These are phyloP conservation scores for Ophiostoma angusticollis DNA, from an alignment of 2,329 filamentous ascomycete species.

Conservation along the genomic window DNA sequence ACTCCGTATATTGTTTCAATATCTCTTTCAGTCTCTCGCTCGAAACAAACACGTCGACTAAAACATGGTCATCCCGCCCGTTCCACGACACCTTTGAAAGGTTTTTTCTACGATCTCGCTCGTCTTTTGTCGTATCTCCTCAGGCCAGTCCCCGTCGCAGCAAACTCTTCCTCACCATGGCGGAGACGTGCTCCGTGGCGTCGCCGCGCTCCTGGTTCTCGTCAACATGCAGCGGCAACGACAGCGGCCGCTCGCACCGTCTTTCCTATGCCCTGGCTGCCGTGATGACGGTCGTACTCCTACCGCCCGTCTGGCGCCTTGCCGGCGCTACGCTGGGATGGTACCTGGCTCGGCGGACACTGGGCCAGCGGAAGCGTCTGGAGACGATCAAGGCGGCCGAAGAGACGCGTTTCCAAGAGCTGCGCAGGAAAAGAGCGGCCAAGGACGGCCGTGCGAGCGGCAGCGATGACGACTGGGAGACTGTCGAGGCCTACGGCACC, in stretches of 20 bases:
- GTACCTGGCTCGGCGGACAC: conserved; percentile 49
- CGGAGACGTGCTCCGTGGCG: not conserved
- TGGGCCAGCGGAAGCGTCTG: conserved; percentile 46
- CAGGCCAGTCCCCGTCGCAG: no score
- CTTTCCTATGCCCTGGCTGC: conserved; percentile 2
- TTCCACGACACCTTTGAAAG: conserved; percentile 2
- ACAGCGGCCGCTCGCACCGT: conserved; percentile 1
- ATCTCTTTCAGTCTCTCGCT: not conserved
- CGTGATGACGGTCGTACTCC: conserved; percentile 20
- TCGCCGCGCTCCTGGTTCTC: conserved; percentile 1
- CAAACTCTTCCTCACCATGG: not conserved
- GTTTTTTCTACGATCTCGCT: no score
- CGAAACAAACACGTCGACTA: not conserved
- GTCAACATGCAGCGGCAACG: not conserved
- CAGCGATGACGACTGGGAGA: conserved; percentile 56
- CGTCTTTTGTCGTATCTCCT: no score
- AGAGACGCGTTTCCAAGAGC: conserved; percentile 26
- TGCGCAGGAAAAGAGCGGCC: conserved; percentile 20
- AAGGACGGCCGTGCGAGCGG: conserved; percentile 11
- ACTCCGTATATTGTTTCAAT: no score
- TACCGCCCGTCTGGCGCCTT: conserved; percentile 25
- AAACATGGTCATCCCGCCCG: conserved; percentile 1
- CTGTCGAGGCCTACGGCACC: conserved; percentile 39
- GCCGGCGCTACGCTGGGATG: conserved; percentile 40
- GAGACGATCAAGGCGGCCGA: conserved; percentile 37